Percentiles rank a stretch among this genome's conserved stretches.
Evolutionary conservation across 2,329 filamentous ascomycete genomes (phyloP).

Genomic region (Penicillium sp.): DNA sequence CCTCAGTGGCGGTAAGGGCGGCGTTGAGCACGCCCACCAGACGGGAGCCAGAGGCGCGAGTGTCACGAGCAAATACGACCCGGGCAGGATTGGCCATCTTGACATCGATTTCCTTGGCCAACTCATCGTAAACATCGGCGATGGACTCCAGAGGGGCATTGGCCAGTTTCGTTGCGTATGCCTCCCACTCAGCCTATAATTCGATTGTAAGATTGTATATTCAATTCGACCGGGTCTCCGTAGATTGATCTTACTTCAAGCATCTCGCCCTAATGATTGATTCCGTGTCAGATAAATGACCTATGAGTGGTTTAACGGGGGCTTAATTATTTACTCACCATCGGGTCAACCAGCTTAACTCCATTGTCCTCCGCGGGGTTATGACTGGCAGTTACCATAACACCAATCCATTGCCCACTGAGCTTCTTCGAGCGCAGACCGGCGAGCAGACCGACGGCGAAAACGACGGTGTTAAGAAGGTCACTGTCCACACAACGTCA

Average conservation of each 20-base stretch:
- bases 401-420: constrained; percentile 83
- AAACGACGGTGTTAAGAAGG: constrained; percentile 85
- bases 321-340: constrained; percentile 49
- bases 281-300: constrained; percentile 10
- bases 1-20: constrained; percentile 69
- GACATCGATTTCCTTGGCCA: constrained; percentile 72
- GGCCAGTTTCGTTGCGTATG: constrained; percentile 79
- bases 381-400: constrained; percentile 95
- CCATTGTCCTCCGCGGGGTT: constrained; percentile 88
- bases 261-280: constrained; percentile 72
- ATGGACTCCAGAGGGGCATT: constrained; percentile 77
- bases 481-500: constrained; percentile 49
- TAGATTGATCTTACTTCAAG: constrained; percentile 60
- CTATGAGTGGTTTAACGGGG: background rate
- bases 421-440: constrained; percentile 85
- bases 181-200: constrained; percentile 75
- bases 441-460: constrained; percentile 84
- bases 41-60: constrained; percentile 81
- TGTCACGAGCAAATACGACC: constrained; percentile 88
- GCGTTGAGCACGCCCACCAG: constrained; percentile 75
- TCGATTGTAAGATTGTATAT: constrained; percentile 19
- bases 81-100: constrained; percentile 66
- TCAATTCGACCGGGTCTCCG: background rate
- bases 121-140: constrained; percentile 67
- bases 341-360: constrained; percentile 92